A percentile compares a stretch with the other conserved stretches of the same genome.
phyloP scores from a whole-genome alignment of 306 rosid species.

The Mimosa pudica region DNA sequence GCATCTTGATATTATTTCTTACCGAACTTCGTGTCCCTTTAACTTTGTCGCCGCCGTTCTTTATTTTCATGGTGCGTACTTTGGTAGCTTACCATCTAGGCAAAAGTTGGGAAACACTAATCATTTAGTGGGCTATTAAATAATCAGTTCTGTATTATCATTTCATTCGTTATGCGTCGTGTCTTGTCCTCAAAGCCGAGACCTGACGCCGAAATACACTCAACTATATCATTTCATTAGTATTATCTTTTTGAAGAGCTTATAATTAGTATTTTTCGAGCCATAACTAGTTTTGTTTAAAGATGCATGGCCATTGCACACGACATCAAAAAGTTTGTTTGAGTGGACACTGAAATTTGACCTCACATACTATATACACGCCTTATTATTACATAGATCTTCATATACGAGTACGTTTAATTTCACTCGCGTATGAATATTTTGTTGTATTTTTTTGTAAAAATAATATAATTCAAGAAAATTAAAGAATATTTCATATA shows the following conservation, averaged over 20 bases:
- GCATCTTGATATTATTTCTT: slow-evolving; percentile 33
- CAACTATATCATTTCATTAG: too few relatives aligned
- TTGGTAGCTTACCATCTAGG: slow-evolving; percentile 1
- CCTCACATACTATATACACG: not conserved
- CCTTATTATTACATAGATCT: not conserved
- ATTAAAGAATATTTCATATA: not conserved
- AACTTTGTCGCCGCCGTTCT: slow-evolving; percentile 35
- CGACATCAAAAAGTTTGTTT: not conserved
- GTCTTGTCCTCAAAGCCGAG: too few relatives aligned
- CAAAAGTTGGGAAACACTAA: slow-evolving; percentile 34
- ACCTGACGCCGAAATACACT: too few relatives aligned
- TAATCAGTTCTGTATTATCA: slow-evolving; percentile 16
- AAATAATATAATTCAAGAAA: not conserved
- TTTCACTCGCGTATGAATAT: not conserved
- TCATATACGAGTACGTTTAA: not conserved
- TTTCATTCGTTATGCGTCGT: too few relatives aligned
- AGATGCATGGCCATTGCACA: not conserved
- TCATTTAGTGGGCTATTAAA: slow-evolving; percentile 17
- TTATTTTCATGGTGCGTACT: slow-evolving; percentile 7
- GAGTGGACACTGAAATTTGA: not conserved
- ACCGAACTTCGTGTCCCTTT: slow-evolving; percentile 45
- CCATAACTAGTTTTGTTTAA: not conserved
- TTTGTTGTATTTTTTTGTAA: not conserved
- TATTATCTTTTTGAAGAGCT: not conserved
- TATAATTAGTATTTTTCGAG: not conserved